Percentiles rank a stretch among this genome's conserved stretches.
phyloP scores from a whole-genome alignment of 2,329 filamentous ascomycete genomes.

The Aspergillus sp. region DNA sequence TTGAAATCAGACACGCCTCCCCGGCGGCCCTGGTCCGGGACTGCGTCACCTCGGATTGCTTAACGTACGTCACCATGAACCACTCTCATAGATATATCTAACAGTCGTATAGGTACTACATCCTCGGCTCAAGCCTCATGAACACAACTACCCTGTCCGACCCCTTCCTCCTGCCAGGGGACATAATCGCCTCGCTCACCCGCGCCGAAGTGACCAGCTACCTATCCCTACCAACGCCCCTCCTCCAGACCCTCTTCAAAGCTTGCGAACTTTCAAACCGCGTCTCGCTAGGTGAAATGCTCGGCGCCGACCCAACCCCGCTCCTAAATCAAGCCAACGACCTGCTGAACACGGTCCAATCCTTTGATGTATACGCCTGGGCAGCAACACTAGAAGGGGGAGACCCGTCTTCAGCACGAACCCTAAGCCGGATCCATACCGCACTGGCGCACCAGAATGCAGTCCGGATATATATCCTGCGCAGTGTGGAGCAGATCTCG shows the following conservation, averaged over 20 bases:
- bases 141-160: neutral
- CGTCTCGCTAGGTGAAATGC: neutral
- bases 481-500: neutral
- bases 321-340: neutral
- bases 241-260: constrained; percentile 6
- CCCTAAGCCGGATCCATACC: neutral
- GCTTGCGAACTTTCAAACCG: constrained; percentile 6
- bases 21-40: neutral
- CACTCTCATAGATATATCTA: neutral
- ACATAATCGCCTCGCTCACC: neutral
- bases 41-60: neutral
- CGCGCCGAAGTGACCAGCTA: constrained; percentile 5
- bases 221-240: neutral
- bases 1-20: neutral
- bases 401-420: neutral
- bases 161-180: neutral
- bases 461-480: neutral
- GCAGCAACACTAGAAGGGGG: neutral
- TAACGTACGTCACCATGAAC: neutral
- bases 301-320: neutral
- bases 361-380: neutral
- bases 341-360: neutral
- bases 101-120: neutral
- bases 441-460: neutral
- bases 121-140: neutral